Conservation (phyloP, 2,329 filamentous ascomycete species). For the Trichophyton simii region DNA sequence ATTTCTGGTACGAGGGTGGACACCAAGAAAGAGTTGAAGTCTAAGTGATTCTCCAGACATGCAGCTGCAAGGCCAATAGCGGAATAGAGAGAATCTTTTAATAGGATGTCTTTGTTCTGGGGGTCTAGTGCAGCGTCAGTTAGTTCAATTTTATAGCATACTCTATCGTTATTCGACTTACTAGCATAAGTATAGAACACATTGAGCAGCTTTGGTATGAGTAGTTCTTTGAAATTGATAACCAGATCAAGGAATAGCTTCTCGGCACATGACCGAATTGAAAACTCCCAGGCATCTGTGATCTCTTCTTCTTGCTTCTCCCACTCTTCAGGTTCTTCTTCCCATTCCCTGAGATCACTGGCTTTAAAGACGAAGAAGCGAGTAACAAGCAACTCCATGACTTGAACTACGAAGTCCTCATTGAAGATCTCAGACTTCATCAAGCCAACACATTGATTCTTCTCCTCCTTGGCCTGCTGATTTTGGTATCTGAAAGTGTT, state of each 20-base stretch:
- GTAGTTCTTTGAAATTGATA: constrained; percentile 71
- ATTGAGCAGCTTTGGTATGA: constrained; percentile 63
- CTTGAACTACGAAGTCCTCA: constrained; percentile 61
- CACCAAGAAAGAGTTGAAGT: constrained; percentile 70
- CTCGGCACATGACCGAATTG: constrained; percentile 82
- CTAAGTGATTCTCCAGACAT: constrained; percentile 58
- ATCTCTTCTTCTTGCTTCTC: constrained; percentile 78
- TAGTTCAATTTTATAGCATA: constrained; percentile 13
- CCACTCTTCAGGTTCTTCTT: constrained; percentile 91
- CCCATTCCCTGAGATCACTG: constrained; percentile 79
- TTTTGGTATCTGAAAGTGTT: constrained; percentile 77
- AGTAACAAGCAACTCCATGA: constrained; percentile 74
- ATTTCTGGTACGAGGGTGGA: constrained; percentile 67
- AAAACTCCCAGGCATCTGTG: constrained; percentile 80
- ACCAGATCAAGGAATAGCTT: constrained; percentile 87
- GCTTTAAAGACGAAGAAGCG: constrained; percentile 79
- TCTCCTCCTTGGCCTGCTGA: constrained; percentile 61
- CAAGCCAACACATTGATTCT: constrained; percentile 53
- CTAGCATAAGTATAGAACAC: constrained; percentile 72
- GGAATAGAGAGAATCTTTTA: constrained; percentile 90
- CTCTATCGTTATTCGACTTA: constrained; percentile 32
- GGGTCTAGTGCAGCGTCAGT: constrained; percentile 28
- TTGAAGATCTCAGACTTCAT: constrained; percentile 66
- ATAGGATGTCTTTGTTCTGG: constrained; percentile 56
- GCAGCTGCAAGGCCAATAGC: constrained; percentile 77